phyloP scores from a whole-genome alignment of 2,329 filamentous ascomycete species.

The Fusarium sp. region DNA sequence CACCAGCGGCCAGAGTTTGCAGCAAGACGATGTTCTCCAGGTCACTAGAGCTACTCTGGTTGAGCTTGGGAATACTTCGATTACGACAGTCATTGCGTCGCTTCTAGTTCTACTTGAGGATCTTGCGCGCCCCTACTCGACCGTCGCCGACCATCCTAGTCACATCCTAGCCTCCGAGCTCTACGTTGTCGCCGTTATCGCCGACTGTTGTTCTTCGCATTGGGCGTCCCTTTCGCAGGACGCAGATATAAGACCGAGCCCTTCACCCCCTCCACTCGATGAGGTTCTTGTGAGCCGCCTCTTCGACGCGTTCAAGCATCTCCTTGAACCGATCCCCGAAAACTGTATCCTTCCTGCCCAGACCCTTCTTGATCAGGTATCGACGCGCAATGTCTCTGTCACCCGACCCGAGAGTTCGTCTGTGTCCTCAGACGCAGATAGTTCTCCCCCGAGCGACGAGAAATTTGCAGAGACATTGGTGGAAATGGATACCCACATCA shows the following conservation, averaged over 20 bases:
- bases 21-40: conserved; percentile 69
- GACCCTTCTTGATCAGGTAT: conserved; percentile 66
- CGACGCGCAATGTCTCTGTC: conserved; percentile 52
- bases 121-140: conserved; percentile 64
- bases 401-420: conserved; percentile 44
- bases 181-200: conserved; percentile 71
- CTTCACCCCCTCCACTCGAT: conserved; percentile 56
- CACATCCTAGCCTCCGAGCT: conserved; percentile 73
- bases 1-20: conserved; percentile 65
- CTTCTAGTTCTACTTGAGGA: conserved; percentile 69
- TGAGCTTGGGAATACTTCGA: conserved; percentile 66
- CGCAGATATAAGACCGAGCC: conserved; percentile 30
- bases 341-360: conserved; percentile 66
- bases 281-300: conserved; percentile 64
- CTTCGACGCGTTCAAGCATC: conserved; percentile 65
- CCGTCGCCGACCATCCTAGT: conserved; percentile 63
- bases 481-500: conserved; percentile 66
- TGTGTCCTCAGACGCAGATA: conserved; percentile 29
- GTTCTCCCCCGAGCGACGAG: conserved; percentile 36
- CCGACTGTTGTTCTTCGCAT: conserved; percentile 72
- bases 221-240: conserved; percentile 61
- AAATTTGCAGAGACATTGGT: conserved; percentile 51
- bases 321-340: conserved; percentile 70
- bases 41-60: conserved; percentile 71
- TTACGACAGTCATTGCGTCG: conserved; percentile 66